Base-by-base conservation (phyloP, 2,329 filamentous ascomycete genomes). In the Aspergillus calidoustus region DNA sequence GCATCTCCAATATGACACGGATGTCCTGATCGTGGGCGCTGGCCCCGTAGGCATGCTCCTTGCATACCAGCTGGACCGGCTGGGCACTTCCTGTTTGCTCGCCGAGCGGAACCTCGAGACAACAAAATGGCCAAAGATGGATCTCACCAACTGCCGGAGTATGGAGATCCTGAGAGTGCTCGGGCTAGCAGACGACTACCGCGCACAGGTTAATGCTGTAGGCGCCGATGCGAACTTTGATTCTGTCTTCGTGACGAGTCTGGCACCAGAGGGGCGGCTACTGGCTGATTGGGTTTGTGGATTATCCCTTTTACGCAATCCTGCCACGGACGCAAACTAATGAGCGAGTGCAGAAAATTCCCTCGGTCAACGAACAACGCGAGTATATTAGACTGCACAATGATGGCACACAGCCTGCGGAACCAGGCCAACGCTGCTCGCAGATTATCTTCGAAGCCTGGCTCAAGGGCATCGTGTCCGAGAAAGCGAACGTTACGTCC, bases 91-190 rank as follows among this genome's bases (percentile, higher is more conserved):
- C 28, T 70, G 62, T 22, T 49, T 71, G 2, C 59, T 76, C 1
- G 60, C 69, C 4, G 74, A 75, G 58, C 61, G 64, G 5, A 73
- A 74, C 54, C 15, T 64, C 3, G 57, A 67, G 22, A 74, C 71
- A 3, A 76, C 71, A 2, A 66, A 68, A 66, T 78, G 75, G 75
- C 76, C 77, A 0, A 79, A 79, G 64, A 77, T 78, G 75, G 76
- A 78, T 49, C 48, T 74, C 8, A 77, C 73, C 3, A 79, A 78
- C 59, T 66, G 57, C 17, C 69, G 75, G 2, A 69, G 65, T 11
- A 77, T 79, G 76, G 76, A 78, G 59, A 50, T 78, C 1, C 69
- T 76, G 8, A 62, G 66, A 7, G 60, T 66, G n/a, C 52, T 77
- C 13, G 73, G 72, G 0, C 43, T 77, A 19, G 69, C 70, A 2